phyloP scores from a whole-genome alignment of 306 rosid genomes.

The Castanea crenata region DNA sequence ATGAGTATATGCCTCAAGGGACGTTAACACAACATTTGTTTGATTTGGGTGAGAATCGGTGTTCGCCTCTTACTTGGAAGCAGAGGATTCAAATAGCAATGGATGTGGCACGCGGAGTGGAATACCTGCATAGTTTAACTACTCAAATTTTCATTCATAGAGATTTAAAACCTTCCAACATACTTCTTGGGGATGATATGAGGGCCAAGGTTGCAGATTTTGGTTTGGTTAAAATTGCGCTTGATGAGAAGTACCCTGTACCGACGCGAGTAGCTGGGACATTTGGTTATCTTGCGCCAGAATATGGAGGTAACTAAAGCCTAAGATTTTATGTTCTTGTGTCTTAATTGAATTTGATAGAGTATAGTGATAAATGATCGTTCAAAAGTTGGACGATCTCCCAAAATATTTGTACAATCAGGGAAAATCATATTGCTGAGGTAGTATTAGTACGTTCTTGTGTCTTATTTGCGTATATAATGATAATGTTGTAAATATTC shows the following conservation, averaged over 20 bases:
- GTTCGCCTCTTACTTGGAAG: slow-evolving; percentile 65
- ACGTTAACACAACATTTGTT: slow-evolving; percentile 75
- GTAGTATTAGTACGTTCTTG: no score
- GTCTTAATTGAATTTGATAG: background rate
- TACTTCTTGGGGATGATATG: slow-evolving; percentile 78
- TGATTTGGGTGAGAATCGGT: slow-evolving; percentile 53
- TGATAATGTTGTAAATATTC: no score
- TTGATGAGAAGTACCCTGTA: slow-evolving; percentile 71
- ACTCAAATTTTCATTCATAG: slow-evolving; percentile 87
- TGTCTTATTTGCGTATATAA: no score
- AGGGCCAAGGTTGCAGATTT: slow-evolving; percentile 94
- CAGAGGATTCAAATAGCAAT: slow-evolving; percentile 72
- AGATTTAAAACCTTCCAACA: slow-evolving; percentile 86
- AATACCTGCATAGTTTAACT: slow-evolving; percentile 85
- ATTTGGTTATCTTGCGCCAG: slow-evolving; percentile 88
- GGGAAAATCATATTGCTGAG: no score
- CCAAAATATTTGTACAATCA: no score
- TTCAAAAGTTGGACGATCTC: no score
- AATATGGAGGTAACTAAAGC: slow-evolving; percentile 67
- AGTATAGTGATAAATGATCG: no score
- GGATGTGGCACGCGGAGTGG: slow-evolving; percentile 89
- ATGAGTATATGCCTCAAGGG: slow-evolving; percentile 88
- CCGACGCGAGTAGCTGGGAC: slow-evolving; percentile 89
- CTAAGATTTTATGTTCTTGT: slow-evolving; percentile 1
- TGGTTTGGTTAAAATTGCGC: slow-evolving; percentile 74